Evolutionary conservation across 371 early-diverging fungal species (phyloP).

Genomic region (Chytridium lagenaria): DNA sequence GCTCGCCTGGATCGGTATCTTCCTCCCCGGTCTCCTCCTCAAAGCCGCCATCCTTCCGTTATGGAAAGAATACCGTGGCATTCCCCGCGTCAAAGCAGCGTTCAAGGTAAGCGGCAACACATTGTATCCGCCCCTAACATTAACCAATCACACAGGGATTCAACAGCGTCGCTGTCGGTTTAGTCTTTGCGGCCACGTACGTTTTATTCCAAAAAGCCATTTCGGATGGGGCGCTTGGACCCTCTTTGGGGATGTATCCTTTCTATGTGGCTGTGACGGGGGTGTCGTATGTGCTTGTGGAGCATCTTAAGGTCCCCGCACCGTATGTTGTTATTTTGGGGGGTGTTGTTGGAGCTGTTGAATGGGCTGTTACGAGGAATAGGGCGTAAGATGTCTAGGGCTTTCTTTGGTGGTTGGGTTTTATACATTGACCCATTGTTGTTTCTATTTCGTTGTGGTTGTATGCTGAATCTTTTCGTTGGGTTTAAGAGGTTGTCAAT

Average conservation of each 20-base stretch:
- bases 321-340: conserved; percentile 52
- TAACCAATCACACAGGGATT: conserved; percentile 48
- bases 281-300: conserved; percentile 51
- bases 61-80: conserved; percentile 58
- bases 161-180: conserved; percentile 64
- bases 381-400: no score
- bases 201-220: conserved; percentile 50
- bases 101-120: conserved; percentile 36
- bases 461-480: no score
- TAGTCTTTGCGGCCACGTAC: conserved; percentile 64
- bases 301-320: conserved; percentile 43
- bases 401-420: no score
- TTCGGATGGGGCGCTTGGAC: conserved; percentile 22
- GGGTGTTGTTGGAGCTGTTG: conserved; percentile 47
- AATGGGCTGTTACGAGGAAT: neutral
- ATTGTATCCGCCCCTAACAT: neutral
- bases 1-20: conserved; percentile 61
- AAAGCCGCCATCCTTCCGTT: conserved; percentile 62
- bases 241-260: conserved; percentile 37
- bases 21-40: conserved; percentile 63
- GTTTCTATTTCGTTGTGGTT: no score
- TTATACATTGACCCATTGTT: no score
- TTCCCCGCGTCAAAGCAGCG: conserved; percentile 43
- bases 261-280: conserved; percentile 52
- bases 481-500: no score